These are phyloP conservation scores for Talaromyces sp. DNA, from an alignment of 2,329 filamentous ascomycete species.

Conservation along the genomic window DNA sequence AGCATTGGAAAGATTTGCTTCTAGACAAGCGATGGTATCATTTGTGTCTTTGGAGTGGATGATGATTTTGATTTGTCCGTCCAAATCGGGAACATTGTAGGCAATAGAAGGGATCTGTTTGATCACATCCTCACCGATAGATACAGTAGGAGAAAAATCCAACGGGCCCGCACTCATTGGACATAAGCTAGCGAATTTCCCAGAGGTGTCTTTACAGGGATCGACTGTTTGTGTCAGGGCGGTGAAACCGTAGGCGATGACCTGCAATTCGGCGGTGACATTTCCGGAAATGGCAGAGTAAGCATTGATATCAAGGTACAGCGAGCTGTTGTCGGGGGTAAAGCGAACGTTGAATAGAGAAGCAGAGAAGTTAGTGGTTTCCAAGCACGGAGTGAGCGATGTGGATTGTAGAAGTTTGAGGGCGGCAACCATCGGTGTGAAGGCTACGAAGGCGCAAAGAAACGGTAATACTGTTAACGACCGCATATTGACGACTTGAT, in stretches of 20 bases:
- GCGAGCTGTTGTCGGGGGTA: slow-evolving; percentile 60
- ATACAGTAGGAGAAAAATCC: slow-evolving; percentile 66
- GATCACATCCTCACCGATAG: slow-evolving; percentile 54
- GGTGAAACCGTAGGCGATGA: slow-evolving; percentile 77
- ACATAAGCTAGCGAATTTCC: slow-evolving; percentile 65
- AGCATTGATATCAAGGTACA: slow-evolving; percentile 70
- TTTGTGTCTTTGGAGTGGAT: slow-evolving; percentile 66
- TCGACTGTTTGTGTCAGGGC: slow-evolving; percentile 64
- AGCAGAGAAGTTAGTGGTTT: slow-evolving; percentile 78
- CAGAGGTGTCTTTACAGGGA: slow-evolving; percentile 60
- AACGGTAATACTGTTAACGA: slow-evolving; percentile 28
- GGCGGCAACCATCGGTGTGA: slow-evolving; percentile 51
- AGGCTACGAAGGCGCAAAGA: slow-evolving; percentile 34
- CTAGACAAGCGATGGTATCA: slow-evolving; percentile 73
- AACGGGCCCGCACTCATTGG: slow-evolving; percentile 86
- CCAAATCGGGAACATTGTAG: slow-evolving; percentile 85
- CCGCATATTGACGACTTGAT: slow-evolving; percentile 21
- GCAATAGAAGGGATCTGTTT: slow-evolving; percentile 73
- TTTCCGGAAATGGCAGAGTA: slow-evolving; percentile 79
- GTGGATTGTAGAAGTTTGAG: slow-evolving; percentile 70
- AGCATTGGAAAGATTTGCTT: slow-evolving; percentile 82
- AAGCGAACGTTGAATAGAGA: slow-evolving; percentile 78
- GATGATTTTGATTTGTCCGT: slow-evolving; percentile 75
- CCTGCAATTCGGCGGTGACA: slow-evolving; percentile 69
- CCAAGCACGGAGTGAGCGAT: slow-evolving; percentile 79